These are phyloP conservation scores for Barnettozyma wickerhamii DNA, from an alignment of 805 yeast species.

Conservation along the genomic window DNA sequence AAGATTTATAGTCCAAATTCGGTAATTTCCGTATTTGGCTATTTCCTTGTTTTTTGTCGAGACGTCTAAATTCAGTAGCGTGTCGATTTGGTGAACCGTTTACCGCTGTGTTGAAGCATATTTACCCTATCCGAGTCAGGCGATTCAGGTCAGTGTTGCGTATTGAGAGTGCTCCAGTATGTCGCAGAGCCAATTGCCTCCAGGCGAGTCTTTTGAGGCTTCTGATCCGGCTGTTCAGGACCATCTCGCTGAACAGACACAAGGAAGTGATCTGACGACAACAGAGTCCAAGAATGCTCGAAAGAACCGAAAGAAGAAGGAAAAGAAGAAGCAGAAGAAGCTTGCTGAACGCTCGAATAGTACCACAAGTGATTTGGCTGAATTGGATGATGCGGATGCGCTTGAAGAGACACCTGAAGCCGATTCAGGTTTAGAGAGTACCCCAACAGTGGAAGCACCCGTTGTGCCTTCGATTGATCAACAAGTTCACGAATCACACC, in stretches of 20 bases:
- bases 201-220: neutral
- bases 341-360: neutral
- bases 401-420: too few species aligned
- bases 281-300: conserved; percentile 3
- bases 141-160: too few species aligned
- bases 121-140: too few species aligned
- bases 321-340: conserved; percentile 9
- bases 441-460: too few species aligned
- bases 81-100: neutral
- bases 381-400: neutral
- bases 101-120: too few species aligned
- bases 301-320: conserved; percentile 9
- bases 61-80: too few species aligned
- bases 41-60: neutral
- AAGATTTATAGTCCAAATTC: neutral
- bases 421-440: too few species aligned
- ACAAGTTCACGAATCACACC: too few species aligned
- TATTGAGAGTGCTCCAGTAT: neutral
- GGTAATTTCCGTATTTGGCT: neutral
- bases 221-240: neutral
- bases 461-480: too few species aligned
- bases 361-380: neutral
- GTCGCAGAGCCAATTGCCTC: conserved; percentile 11
- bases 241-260: neutral
- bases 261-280: neutral